Percentiles rank a stretch among this genome's conserved stretches.
Conservation (phyloP, 805 yeast genomes). For the Saccharomycopsis synnaedendra region DNA sequence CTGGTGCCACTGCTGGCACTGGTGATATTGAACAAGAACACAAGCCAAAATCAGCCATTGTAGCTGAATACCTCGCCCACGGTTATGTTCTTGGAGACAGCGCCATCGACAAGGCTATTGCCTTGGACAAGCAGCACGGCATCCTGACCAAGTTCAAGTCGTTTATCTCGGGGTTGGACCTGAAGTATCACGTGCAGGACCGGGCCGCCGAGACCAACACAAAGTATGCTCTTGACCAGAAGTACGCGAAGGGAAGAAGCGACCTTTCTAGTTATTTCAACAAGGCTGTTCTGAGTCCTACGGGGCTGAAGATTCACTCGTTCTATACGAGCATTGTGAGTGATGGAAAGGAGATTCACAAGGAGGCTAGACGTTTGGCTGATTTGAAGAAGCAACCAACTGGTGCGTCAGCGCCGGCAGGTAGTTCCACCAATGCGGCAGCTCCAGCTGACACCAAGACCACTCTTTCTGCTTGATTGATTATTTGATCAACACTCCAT, state of each 20-base stretch:
- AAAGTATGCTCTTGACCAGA: conserved; percentile 22
- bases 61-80: conserved; percentile 66
- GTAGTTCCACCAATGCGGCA: no score
- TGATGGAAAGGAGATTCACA: conserved; percentile 55
- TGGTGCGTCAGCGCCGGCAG: no score
- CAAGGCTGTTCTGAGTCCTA: conserved; percentile 25
- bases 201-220: conserved; percentile 31
- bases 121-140: conserved; percentile 56
- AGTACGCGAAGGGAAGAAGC: conserved; percentile 28
- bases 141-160: conserved; percentile 41
- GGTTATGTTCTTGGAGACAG: conserved; percentile 61
- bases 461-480: no score
- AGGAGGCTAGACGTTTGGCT: conserved; percentile 63
- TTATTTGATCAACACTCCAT: no score
- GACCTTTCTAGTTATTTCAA: conserved; percentile 28
- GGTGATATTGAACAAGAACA: conserved; percentile 57
- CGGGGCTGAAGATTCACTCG: conserved; percentile 48
- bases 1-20: conserved; percentile 9
- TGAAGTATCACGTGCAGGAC: conserved; percentile 48
- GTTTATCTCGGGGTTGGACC: conserved; percentile 45
- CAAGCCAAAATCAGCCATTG: conserved; percentile 63
- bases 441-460: no score
- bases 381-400: conserved; percentile 30
- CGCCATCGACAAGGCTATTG: conserved; percentile 47
- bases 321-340: conserved; percentile 46